These are phyloP conservation scores for Talaromyces adpressus DNA, from an alignment of 495 filamentous ascomycete species.

Conservation along the genomic window DNA sequence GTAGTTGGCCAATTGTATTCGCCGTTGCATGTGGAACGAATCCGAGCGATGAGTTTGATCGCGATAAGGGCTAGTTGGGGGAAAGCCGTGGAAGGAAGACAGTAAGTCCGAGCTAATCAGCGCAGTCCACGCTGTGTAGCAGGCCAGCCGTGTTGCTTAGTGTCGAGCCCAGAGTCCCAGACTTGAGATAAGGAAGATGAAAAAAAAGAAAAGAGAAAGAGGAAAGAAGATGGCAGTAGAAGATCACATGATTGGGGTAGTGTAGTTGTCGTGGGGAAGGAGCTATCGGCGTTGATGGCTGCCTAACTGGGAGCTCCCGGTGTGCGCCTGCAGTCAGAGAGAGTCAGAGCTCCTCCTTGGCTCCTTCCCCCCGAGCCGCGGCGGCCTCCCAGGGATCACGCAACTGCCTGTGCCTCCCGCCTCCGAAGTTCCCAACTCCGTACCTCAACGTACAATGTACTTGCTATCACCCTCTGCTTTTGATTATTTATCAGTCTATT, in stretches of 20 bases:
- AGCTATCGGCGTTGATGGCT: neutral
- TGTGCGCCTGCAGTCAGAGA: conserved; percentile 5
- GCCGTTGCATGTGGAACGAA: neutral
- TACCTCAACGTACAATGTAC: neutral
- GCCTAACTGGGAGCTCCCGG: conserved; percentile 5
- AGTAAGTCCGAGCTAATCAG: neutral
- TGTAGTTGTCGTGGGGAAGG: neutral
- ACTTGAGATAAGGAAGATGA: neutral
- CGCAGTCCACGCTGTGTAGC: neutral
- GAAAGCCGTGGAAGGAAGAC: neutral
- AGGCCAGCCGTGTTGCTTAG: neutral
- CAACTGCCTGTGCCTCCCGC: neutral
- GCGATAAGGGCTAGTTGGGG: neutral
- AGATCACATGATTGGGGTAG: conserved; percentile 1
- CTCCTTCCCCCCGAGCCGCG: conserved; percentile 5
- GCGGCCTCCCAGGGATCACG: neutral
- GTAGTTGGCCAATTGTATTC: neutral
- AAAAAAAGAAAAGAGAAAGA: neutral
- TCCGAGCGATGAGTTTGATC: neutral
- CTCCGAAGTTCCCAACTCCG: conserved; percentile 11
- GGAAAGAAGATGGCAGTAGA: neutral
- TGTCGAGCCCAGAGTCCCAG: neutral
- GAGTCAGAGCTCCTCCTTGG: neutral
- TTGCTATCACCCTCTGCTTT: conserved; percentile 3
- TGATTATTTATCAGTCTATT: neutral